A percentile compares a stretch with the other conserved stretches of the same genome.
These are phyloP conservation scores for Rhodotorula sp. DNA, from an alignment of 1,284 basidiomycete genomes.

Conservation along the genomic window DNA sequence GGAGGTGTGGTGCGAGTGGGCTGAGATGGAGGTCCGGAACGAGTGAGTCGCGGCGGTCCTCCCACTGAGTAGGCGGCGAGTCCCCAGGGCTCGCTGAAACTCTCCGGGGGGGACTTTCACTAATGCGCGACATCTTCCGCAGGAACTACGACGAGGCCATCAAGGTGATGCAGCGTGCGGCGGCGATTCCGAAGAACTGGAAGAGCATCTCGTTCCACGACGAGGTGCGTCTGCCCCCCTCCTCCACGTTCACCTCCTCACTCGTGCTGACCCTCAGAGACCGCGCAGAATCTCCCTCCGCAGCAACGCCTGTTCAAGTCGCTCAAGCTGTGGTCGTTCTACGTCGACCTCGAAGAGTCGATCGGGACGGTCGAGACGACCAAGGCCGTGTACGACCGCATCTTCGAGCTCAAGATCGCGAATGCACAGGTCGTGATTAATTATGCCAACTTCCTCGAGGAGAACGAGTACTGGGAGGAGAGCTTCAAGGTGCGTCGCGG, in stretches of 20 bases:
- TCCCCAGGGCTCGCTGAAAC: too few species aligned
- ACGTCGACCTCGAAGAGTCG: slow-evolving; percentile 95
- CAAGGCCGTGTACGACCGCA: slow-evolving; percentile 94
- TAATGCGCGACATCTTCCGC: not conserved
- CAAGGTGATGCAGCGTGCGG: slow-evolving; percentile 92
- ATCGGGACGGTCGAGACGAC: slow-evolving; percentile 90
- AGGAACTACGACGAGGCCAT: slow-evolving; percentile 96
- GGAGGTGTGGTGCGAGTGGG: slow-evolving; percentile 99
- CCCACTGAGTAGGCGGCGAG: not conserved
- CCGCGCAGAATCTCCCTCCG: slow-evolving; percentile 68
- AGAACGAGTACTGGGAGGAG: slow-evolving; percentile 97
- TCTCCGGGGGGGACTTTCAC: not conserved
- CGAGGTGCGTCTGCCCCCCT: slow-evolving; percentile 68
- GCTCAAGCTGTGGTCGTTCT: slow-evolving; percentile 98
- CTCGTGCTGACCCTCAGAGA: too few species aligned
- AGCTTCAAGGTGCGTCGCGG: slow-evolving; percentile 76
- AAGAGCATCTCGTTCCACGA: slow-evolving; percentile 89
- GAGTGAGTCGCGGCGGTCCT: slow-evolving; percentile 63
- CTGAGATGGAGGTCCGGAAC: slow-evolving; percentile 94
- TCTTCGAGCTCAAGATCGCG: slow-evolving; percentile 95
- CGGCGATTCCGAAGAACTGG: slow-evolving; percentile 81
- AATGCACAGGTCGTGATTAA: slow-evolving; percentile 96
- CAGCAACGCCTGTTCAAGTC: slow-evolving; percentile 95
- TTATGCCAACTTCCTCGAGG: slow-evolving; percentile 94
- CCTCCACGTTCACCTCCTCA: not conserved